phyloP scores from a whole-genome alignment of 73 alveolate genomes.

The Paramecium bursaria region DNA sequence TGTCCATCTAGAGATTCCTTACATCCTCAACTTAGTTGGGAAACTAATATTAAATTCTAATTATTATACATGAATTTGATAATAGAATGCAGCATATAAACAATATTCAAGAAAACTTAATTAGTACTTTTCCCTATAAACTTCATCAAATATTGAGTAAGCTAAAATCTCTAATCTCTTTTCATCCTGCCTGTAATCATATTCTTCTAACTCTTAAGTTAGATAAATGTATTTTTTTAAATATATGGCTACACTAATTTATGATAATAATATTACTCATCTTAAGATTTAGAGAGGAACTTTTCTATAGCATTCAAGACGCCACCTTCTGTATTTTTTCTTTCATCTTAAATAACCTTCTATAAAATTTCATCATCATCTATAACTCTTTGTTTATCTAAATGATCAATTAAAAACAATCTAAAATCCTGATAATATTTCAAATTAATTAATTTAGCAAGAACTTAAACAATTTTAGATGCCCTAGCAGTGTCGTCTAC shows the following conservation, averaged over 20 bases:
- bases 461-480: not conserved
- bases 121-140: no score
- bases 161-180: no score
- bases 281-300: constrained; percentile 17
- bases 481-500: constrained; percentile 23
- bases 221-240: constrained; percentile 17
- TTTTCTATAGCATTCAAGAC: constrained; percentile 19
- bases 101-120: no score
- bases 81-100: no score
- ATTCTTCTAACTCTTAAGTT: not conserved
- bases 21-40: no score
- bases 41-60: no score
- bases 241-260: not conserved
- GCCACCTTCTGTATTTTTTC: constrained; percentile 26
- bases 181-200: no score
- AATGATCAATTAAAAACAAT: constrained; percentile 43
- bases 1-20: not conserved
- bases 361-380: constrained; percentile 60
- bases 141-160: no score
- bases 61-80: no score
- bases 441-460: constrained; percentile 3
- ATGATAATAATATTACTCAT: constrained; percentile 13
- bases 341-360: constrained; percentile 40
- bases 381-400: constrained; percentile 38
- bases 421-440: constrained; percentile 44